These are phyloP conservation scores for Apiospora marii DNA, from an alignment of 2,329 filamentous ascomycete species.

Conservation along the genomic window DNA sequence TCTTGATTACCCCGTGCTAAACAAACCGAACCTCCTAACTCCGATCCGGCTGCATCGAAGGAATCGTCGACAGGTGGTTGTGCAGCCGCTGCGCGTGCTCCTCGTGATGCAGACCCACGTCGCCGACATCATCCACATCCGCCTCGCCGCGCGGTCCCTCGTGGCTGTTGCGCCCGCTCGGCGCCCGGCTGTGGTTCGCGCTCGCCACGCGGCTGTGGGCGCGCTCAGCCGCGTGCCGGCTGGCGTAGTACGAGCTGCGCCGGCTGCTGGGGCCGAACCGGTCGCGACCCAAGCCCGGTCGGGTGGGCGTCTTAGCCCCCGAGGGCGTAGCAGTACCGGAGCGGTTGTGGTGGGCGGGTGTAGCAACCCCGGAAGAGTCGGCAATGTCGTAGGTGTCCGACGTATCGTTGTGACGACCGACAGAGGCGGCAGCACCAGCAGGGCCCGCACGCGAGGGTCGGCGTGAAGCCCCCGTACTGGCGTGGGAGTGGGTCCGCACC, in stretches of 20 bases:
- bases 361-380: background rate
- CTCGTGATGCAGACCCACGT: conserved; percentile 1
- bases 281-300: conserved; percentile 20
- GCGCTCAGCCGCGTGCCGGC: conserved; percentile 24
- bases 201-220: conserved; percentile 26
- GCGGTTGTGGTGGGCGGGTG: background rate
- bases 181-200: conserved; percentile 13
- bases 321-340: background rate
- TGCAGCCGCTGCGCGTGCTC: conserved; percentile 18
- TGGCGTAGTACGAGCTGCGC: conserved; percentile 29
- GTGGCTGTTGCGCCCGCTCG: conserved; percentile 23
- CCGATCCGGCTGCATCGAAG: conserved; percentile 24
- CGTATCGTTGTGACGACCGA: background rate
- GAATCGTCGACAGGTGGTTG: conserved; percentile 25
- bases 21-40: background rate
- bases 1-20: background rate
- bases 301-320: background rate
- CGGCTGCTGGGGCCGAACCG: conserved; percentile 27
- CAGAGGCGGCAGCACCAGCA: background rate
- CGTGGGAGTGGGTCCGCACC: background rate
- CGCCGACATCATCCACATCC: background rate
- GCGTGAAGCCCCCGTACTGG: background rate
- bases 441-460: background rate
- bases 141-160: conserved; percentile 5
- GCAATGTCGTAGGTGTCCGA: background rate